A percentile compares a stretch with the other conserved stretches of the same genome.
Evolutionary conservation across 2,329 filamentous ascomycete species (phyloP).

Genomic region (Fusarium sp.): DNA sequence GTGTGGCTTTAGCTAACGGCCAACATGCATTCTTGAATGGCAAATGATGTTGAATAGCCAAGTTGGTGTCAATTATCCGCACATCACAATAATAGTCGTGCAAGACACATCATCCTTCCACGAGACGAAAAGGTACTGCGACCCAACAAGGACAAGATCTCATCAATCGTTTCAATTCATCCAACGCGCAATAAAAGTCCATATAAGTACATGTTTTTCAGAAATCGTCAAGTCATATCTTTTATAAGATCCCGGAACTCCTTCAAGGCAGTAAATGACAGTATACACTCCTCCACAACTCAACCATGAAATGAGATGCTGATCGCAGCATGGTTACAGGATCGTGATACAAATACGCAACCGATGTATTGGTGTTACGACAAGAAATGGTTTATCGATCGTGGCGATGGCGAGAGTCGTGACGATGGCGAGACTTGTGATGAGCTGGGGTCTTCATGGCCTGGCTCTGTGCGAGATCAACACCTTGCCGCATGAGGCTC

Average conservation of each 20-base stretch:
- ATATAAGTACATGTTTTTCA: conserved; percentile 1
- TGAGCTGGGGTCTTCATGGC: conserved; percentile 12
- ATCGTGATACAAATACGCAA: neutral
- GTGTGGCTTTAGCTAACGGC: neutral
- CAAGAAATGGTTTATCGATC: neutral
- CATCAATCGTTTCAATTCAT: neutral
- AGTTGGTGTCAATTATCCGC: neutral
- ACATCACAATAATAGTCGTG: neutral
- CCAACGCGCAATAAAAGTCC: neutral
- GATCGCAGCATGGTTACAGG: neutral
- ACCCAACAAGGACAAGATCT: neutral
- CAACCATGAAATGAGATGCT: neutral
- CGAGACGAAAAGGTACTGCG: neutral
- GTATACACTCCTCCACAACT: neutral
- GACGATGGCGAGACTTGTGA: conserved; percentile 2
- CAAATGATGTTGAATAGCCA: neutral
- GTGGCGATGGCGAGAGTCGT: neutral
- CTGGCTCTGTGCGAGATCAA: conserved; percentile 39
- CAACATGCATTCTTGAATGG: neutral
- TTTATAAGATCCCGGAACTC: neutral
- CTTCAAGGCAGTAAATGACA: neutral
- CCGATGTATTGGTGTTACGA: neutral
- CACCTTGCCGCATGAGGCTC: conserved; percentile 41
- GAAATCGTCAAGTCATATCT: neutral
- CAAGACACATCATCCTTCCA: neutral